These are phyloP conservation scores for Sclerotinia sclerotiorum DNA, from an alignment of 2,329 filamentous ascomycete species.

Conservation along the genomic window DNA sequence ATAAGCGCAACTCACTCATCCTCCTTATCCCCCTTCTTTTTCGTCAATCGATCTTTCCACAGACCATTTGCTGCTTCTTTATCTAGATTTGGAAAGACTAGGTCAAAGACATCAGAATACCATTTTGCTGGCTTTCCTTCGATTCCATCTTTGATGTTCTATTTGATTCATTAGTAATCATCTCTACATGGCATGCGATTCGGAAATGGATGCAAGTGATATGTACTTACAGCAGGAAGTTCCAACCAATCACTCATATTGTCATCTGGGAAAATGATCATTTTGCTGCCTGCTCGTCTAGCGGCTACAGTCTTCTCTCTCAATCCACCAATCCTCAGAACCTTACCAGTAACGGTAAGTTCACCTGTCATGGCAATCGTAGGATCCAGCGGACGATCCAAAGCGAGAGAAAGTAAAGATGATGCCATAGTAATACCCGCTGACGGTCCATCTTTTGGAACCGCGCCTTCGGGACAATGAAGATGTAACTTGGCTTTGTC, in stretches of 20 bases:
- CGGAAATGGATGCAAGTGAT: not conserved
- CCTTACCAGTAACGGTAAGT: constrained; percentile 94
- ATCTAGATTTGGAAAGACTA: constrained; percentile 84
- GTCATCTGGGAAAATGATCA: constrained; percentile 90
- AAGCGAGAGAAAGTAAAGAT: constrained; percentile 78
- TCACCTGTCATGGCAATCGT: constrained; percentile 98
- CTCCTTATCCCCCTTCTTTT: constrained; percentile 33
- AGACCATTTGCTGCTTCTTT: constrained; percentile 67
- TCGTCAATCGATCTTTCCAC: constrained; percentile 44
- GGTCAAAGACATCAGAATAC: constrained; percentile 91
- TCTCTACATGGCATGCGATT: too few relatives aligned
- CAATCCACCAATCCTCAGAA: constrained; percentile 88
- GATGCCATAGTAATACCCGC: constrained; percentile 99
- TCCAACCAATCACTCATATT: constrained; percentile 98
- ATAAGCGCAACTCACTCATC: constrained; percentile 30
- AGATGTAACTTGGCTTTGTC: constrained; percentile 93
- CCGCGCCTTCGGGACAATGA: constrained; percentile 94
- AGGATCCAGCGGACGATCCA: constrained; percentile 75
- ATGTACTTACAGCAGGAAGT: constrained; percentile 78
- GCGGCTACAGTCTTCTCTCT: constrained; percentile 97
- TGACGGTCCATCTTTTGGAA: constrained; percentile 89
- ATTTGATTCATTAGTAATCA: constrained; percentile 32
- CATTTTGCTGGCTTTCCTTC: constrained; percentile 88
- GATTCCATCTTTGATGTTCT: constrained; percentile 98
- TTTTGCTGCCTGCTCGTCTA: constrained; percentile 85